Base-by-base conservation (phyloP, 2,329 filamentous ascomycete species). In the Xylaria sp. region DNA sequence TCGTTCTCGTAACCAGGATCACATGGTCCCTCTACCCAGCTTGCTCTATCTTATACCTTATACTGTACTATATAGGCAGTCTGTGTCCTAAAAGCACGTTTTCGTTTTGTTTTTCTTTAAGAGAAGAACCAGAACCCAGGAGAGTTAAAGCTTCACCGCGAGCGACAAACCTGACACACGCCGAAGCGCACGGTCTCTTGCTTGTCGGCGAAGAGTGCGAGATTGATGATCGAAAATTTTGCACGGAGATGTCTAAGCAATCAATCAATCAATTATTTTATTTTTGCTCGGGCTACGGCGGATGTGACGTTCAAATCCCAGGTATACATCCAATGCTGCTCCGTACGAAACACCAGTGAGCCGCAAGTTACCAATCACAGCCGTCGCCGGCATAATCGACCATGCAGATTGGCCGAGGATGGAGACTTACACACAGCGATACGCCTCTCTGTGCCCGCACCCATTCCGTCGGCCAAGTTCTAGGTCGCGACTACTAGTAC, bases 321-420 rank as follows among this genome's bases (percentile, higher is more conserved):
- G 58, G 68, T 67, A 69, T 61, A 61, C 68, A 56, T 57, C 65
- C 62, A 72, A 67, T 70, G 56, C 62, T 61, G 58, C 58, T 50
- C 61, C 60, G 59, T 2, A 62, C 70, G 57, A 69, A 64, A 70
- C 68, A 66, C 65, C 46, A 62, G 61, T 63, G 60, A 69, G 68
- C 65, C 59, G 68, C 70, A 69, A 59, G 66, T 57, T 70, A 70
- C 68, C 70, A 72, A 69, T 70, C 68, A 68, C 65, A 69, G 63
- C 63, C 59, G 61, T 65, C 50, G 39, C 41, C 68, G 70, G 63
- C 55, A 65, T 66, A 59, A 65, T 66, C 59, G 61, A 65, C 55
- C 65, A 66, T 72, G 55, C 68, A 63, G 56, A 69, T 65, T 67
- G 63, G 63, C 63, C 70, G 59, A 64, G 39, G n/a, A 56, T 63